Base-by-base conservation (phyloP, 805 yeast species). In the Candida silvatica region DNA sequence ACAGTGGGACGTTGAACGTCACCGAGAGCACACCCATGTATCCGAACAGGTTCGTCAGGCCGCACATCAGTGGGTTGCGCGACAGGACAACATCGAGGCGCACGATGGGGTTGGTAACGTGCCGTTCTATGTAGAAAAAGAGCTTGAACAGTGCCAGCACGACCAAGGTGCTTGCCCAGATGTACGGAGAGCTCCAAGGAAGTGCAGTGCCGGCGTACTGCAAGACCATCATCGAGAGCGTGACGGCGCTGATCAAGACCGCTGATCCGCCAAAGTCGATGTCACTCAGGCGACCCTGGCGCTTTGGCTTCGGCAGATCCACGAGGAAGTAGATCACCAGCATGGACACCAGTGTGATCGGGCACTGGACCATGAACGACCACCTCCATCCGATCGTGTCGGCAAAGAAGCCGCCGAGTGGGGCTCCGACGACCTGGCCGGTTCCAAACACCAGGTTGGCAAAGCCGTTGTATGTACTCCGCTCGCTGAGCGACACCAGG, bases 381-480 rank as follows among this genome's bases (percentile, higher is more conserved):
- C 59, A 62, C 51, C 86, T 63, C 94, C 94, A 82, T 14, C 82
- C 82, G 32, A 64, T 56, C 24, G 47, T 48, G 8, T 58, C 58
- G 16, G 77, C 66, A 33, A 77, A 58, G 20, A 68, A 42, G 1
- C 86, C 85, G 20, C 80, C 80, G 27, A 74, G 47, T 3, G 70
- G 49, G 2, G 87, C 87, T 12, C 92, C 92, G 32, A 69, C 52
- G 1, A 80, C 76, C 1, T 84, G 78, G 3, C 96, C 96, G 17
- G 74, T 47, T 5, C 87, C 88, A 50, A 70, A 84, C 28, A 74
- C 74, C 12, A 86, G 62, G 51, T 85, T 85, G 27, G 80, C 82
- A 32, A 82, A 52, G 1, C 95, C 96, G 50, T 86, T 95, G 53
- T 72, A 83, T 22, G 82, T 54, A 1, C 92, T 94, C 37, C 96